These are phyloP conservation scores for Cocos nucifera DNA, from an alignment of 176 grass and related monocot genomes.

Conservation along the genomic window DNA sequence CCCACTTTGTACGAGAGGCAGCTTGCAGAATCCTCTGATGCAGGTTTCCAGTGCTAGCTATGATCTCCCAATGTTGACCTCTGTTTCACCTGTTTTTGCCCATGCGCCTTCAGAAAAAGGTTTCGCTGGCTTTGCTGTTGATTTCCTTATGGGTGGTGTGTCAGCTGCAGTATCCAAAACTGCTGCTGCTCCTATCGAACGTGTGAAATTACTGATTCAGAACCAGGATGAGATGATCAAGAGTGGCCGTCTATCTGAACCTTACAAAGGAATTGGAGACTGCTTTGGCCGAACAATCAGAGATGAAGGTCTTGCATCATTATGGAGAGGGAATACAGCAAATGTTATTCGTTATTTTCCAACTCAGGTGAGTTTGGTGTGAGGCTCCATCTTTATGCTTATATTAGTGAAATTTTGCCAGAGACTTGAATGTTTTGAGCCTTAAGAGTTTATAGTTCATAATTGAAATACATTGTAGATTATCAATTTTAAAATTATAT, in stretches of 20 bases:
- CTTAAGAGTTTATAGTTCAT: too few species aligned
- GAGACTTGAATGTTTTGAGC: too few species aligned
- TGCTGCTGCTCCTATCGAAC: slow-evolving; percentile 86
- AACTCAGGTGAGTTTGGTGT: slow-evolving; percentile 41
- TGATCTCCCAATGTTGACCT: slow-evolving; percentile 23
- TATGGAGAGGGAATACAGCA: slow-evolving; percentile 88
- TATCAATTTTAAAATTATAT: too few species aligned
- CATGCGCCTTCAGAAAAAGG: slow-evolving; percentile 69
- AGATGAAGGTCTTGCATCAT: slow-evolving; percentile 58
- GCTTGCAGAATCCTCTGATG: slow-evolving; percentile 23
- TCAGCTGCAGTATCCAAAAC: slow-evolving; percentile 94
- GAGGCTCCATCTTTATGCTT: background rate
- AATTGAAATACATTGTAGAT: too few species aligned
- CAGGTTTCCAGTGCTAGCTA: slow-evolving; percentile 22
- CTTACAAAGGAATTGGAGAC: slow-evolving; percentile 91
- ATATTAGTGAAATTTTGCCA: too few species aligned
- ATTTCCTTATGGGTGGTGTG: slow-evolving; percentile 94
- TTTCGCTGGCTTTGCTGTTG: slow-evolving; percentile 45
- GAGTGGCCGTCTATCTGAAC: slow-evolving; percentile 65
- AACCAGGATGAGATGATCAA: slow-evolving; percentile 99
- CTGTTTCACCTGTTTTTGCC: slow-evolving; percentile 38
- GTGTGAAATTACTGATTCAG: slow-evolving; percentile 90
- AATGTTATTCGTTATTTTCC: slow-evolving; percentile 98
- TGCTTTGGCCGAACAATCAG: slow-evolving; percentile 77
- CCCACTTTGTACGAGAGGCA: slow-evolving; percentile 35